Evolutionary conservation across 345 rosid species (phyloP), one percentile per base, ranked within the genome.

Genomic region (Excoecaria agallocha): DNA sequence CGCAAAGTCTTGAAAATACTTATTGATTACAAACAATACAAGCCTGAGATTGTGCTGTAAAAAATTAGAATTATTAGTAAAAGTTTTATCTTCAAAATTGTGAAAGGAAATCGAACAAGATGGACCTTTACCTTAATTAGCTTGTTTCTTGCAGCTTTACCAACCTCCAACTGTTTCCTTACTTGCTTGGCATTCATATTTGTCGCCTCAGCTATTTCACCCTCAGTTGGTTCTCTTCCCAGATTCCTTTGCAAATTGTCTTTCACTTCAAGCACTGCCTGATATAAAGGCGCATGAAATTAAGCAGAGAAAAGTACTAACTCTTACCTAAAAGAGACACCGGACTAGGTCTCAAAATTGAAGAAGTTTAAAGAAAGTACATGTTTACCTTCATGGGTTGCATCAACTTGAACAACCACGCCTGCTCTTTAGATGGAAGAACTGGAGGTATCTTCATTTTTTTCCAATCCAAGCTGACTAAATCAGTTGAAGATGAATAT

Each of bases 31-130:
- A 76, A 92, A 95, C 84, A 95, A 74, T 15, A 95, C 90, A 59
- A 95, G 93, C 56, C 99, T 90, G 70, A 95, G 98, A 87, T 95
- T 95, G 83, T 91, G 98, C 99, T 95, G 98, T 87, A 80, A 81
- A 70, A 73, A 39, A 56, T 10, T 45, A 64, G 54, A 50, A 58
- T 50, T 52, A 8, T 41, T 43, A 49, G 50, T 63, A 5, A 2
- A 63, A 38, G 62, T 55, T 59, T 57, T 39, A 37, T 16, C 24
- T 56, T 45, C 54, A 41, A 30, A 54, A 8, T 59, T 51, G 48
- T 2, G 38, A 61, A n/a, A 68, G 61, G 39, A 68, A 75, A 66
- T 57, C 6, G 57, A 56, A 39, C 64, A 22, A 37, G 19, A 39
- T 1, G 22, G 38, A 17, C 45, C 19, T 8, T 76, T 78, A 89